Evolutionary conservation across 768 basidiomycete genomes (phyloP).

Genomic region (Boletellus ananiceps): DNA sequence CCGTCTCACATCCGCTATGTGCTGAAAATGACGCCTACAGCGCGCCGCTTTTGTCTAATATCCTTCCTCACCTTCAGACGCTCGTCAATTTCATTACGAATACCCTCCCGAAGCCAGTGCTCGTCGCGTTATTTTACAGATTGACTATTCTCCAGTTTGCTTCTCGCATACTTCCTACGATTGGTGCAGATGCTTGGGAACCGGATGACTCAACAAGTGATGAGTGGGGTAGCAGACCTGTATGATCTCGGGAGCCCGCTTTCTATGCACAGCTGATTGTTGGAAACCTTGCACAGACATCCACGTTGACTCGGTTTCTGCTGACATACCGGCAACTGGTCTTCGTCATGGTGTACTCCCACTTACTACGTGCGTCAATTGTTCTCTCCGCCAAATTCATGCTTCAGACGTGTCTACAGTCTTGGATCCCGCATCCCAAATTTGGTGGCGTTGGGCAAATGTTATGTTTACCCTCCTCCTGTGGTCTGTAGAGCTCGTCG

Average conservation of each 20-base stretch:
- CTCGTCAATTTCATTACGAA: constrained; percentile 78
- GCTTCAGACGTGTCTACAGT: constrained; percentile 40
- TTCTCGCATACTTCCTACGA: constrained; percentile 77
- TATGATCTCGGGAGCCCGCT: constrained; percentile 26
- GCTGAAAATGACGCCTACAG: constrained; percentile 33
- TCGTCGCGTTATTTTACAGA: constrained; percentile 75
- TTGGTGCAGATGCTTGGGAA: constrained; percentile 79
- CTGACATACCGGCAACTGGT: constrained; percentile 81
- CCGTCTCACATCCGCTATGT: neutral
- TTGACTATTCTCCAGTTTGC: constrained; percentile 78
- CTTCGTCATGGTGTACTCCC: constrained; percentile 84
- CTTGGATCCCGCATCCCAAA: constrained; percentile 83
- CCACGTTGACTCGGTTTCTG: constrained; percentile 66
- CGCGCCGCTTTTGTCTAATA: constrained; percentile 71
- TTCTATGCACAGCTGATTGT: constrained; percentile 7
- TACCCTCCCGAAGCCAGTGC: constrained; percentile 80
- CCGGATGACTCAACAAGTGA: constrained; percentile 57
- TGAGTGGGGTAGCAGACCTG: constrained; percentile 70
- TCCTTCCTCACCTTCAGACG: constrained; percentile 76
- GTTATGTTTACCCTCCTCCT: constrained; percentile 81
- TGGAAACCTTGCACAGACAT: constrained; percentile 48
- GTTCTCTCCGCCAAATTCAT: constrained; percentile 1
- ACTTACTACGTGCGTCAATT: constrained; percentile 63
- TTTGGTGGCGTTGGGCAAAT: constrained; percentile 93
- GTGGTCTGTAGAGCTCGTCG: constrained; percentile 79